These are phyloP conservation scores for Glebionis coronaria DNA, from an alignment of 129 eudicot species.

Conservation along the genomic window DNA sequence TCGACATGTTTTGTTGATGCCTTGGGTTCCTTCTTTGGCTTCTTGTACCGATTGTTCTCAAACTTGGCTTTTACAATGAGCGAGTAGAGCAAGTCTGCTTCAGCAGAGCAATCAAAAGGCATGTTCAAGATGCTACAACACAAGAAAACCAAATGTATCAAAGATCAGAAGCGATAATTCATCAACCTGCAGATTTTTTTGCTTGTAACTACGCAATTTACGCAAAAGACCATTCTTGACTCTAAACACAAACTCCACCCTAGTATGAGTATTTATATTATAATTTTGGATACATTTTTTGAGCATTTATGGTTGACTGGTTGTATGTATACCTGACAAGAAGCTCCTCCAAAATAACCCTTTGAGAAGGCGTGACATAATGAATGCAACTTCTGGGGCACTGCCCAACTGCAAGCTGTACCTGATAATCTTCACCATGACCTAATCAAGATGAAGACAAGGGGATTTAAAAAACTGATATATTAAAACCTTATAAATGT, in stretches of 20 bases:
- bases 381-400: conserved; percentile 93
- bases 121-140: conserved; percentile 57
- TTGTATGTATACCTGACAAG: conserved; percentile 60
- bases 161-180: conserved; percentile 7
- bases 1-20: conserved; percentile 71
- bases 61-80: conserved; percentile 80
- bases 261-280: background rate
- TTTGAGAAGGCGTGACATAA: conserved; percentile 97
- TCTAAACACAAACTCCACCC: background rate
- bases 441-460: conserved; percentile 38
- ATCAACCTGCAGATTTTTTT: background rate
- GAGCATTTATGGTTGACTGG: background rate
- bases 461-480: background rate
- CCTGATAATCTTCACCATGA: conserved; percentile 70
- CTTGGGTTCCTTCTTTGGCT: conserved; percentile 68
- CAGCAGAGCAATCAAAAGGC: conserved; percentile 92
- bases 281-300: background rate
- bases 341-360: conserved; percentile 89
- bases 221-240: conserved; percentile 7
- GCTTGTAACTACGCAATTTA: background rate
- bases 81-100: conserved; percentile 72
- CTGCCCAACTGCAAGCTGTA: conserved; percentile 85
- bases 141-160: background rate
- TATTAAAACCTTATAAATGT: background rate
- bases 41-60: conserved; percentile 80